Percentiles rank a stretch among this genome's conserved stretches.
phyloP scores from a whole-genome alignment of 169 alveolate species.

The Cryptosporidium tyzzeri region DNA sequence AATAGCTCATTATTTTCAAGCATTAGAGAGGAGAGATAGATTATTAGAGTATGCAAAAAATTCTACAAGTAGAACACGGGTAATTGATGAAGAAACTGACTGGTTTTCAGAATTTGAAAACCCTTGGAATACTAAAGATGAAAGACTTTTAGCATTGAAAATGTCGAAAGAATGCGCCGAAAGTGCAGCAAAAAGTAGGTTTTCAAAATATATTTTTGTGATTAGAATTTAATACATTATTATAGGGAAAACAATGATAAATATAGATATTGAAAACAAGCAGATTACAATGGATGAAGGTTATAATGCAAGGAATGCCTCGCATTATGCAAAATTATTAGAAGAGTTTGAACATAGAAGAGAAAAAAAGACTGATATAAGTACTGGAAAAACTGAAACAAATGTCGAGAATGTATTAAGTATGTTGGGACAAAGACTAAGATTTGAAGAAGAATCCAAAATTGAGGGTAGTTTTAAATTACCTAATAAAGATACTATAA shows the following conservation, averaged over 20 bases:
- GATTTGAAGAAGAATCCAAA: slow-evolving; percentile 5
- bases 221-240: neutral
- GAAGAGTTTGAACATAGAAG: slow-evolving; percentile 56
- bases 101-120: slow-evolving; percentile 75
- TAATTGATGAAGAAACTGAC: slow-evolving; percentile 68
- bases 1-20: slow-evolving; percentile 52
- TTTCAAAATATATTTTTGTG: neutral
- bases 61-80: slow-evolving; percentile 36
- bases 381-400: neutral
- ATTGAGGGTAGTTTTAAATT: neutral
- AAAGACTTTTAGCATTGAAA: slow-evolving; percentile 37
- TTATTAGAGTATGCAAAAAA: slow-evolving; percentile 40
- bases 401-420: slow-evolving; percentile 9
- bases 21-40: slow-evolving; percentile 37
- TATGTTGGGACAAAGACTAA: slow-evolving; percentile 7
- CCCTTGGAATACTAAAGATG: slow-evolving; percentile 75
- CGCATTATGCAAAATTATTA: slow-evolving; percentile 23
- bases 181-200: slow-evolving; percentile 40
- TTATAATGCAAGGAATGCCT: slow-evolving; percentile 2
- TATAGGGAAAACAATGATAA: slow-evolving; percentile 68
- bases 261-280: slow-evolving; percentile 37
- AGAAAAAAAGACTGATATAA: neutral
- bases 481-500: neutral
- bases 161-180: slow-evolving; percentile 45
- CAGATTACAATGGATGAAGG: slow-evolving; percentile 59